Evolutionary conservation across 2,329 filamentous ascomycete genomes (phyloP).

Genomic region (Diaporthe sp.): DNA sequence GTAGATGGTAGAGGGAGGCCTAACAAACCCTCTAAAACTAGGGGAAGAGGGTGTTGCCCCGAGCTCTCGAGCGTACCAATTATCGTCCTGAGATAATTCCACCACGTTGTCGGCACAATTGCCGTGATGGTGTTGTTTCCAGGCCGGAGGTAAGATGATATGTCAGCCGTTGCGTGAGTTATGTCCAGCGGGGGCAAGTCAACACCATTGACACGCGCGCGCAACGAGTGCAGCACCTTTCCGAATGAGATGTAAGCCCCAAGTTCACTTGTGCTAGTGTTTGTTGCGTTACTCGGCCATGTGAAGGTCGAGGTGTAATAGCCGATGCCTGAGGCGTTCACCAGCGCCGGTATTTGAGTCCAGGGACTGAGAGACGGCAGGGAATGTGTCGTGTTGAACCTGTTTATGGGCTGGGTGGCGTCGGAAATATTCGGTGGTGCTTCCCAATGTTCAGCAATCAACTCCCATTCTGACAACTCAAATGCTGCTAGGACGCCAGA

Average conservation of each 20-base stretch:
- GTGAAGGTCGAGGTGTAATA: conserved; percentile 2
- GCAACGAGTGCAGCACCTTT: neutral
- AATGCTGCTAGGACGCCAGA: neutral
- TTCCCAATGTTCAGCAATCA: conserved; percentile 1
- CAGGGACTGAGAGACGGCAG: neutral
- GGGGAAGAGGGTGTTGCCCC: neutral
- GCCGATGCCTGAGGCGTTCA: neutral
- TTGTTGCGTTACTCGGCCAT: neutral
- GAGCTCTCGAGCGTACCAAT: neutral
- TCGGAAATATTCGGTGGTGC: conserved; percentile 4
- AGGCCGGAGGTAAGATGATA: neutral
- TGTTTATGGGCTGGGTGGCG: neutral
- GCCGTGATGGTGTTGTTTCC: neutral
- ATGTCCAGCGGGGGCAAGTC: neutral
- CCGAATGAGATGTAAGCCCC: neutral
- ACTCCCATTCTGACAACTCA: neutral
- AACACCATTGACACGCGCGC: neutral
- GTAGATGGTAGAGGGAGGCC: neutral
- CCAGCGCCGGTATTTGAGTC: neutral
- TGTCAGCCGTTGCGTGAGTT: neutral
- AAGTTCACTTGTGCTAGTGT: neutral
- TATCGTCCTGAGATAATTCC: conserved; percentile 1
- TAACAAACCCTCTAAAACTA: neutral
- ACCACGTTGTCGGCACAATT: neutral
- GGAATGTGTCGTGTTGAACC: neutral